phyloP scores from a whole-genome alignment of 169 alveolate species.

The Cryptosporidium baileyi region DNA sequence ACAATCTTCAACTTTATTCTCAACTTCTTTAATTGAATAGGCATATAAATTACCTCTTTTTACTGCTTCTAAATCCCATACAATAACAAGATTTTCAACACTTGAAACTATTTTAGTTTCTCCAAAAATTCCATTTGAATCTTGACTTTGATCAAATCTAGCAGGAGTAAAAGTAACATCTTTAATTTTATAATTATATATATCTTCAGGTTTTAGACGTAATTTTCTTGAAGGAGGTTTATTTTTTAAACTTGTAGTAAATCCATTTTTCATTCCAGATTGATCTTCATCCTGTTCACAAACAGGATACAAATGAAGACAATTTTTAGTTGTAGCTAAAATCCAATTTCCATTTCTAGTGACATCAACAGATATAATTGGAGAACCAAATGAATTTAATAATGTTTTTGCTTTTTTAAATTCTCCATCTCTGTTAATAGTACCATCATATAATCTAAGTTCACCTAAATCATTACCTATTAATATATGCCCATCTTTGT shows the following conservation, averaged over 20 bases:
- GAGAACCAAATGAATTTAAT: conserved; percentile 71
- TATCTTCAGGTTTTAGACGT: conserved; percentile 75
- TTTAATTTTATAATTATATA: conserved; percentile 73
- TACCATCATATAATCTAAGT: conserved; percentile 78
- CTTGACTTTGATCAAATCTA: conserved; percentile 75
- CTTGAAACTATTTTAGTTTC: conserved; percentile 78
- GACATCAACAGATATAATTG: conserved; percentile 73
- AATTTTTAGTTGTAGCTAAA: conserved; percentile 78
- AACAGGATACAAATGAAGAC: conserved; percentile 77
- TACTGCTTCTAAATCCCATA: conserved; percentile 79
- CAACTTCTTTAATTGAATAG: conserved; percentile 76
- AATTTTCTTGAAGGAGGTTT: conserved; percentile 79
- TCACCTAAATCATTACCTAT: conserved; percentile 75
- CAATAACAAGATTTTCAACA: conserved; percentile 72
- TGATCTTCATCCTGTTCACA: conserved; percentile 69
- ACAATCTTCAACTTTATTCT: conserved; percentile 67
- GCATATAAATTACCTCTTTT: conserved; percentile 73
- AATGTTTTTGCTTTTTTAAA: conserved; percentile 75
- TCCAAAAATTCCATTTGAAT: conserved; percentile 44
- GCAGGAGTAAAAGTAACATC: conserved; percentile 80
- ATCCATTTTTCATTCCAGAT: conserved; percentile 46
- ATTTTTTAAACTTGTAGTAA: conserved; percentile 72
- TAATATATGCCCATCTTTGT: conserved; percentile 73
- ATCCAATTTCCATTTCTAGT: conserved; percentile 81
- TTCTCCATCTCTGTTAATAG: conserved; percentile 71